These are phyloP conservation scores for Candida nonsorbophila DNA, from an alignment of 805 yeast species.

Conservation along the genomic window DNA sequence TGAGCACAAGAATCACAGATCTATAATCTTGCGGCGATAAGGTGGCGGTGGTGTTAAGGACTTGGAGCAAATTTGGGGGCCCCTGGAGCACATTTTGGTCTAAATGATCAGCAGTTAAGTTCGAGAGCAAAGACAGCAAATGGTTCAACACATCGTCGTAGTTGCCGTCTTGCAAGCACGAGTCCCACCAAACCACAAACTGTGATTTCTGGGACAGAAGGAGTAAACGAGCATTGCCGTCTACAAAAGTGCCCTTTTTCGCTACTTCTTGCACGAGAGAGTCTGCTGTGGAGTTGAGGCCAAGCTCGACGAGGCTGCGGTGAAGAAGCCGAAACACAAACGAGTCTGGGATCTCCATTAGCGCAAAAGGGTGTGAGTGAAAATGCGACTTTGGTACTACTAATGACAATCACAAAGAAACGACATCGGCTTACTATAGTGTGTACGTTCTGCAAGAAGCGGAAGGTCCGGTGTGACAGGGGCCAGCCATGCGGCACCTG, in stretches of 20 bases:
- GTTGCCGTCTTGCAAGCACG: constrained; percentile 4
- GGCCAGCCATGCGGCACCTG: constrained; percentile 33
- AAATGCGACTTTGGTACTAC: too few relatives aligned
- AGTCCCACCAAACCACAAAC: constrained; percentile 7
- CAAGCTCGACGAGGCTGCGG: constrained; percentile 8
- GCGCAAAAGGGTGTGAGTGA: too few relatives aligned
- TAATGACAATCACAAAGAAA: too few relatives aligned
- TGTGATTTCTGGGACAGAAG: constrained; percentile 5
- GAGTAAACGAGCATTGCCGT: neutral
- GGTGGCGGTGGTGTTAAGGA: too few relatives aligned
- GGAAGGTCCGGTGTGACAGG: constrained; percentile 35
- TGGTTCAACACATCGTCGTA: constrained; percentile 4
- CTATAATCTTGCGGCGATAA: too few relatives aligned
- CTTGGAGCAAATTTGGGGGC: too few relatives aligned
- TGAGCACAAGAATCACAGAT: constrained; percentile 8
- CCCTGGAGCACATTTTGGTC: constrained; percentile 2
- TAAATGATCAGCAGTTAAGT: neutral
- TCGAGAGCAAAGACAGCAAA: constrained; percentile 3
- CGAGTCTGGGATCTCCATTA: constrained; percentile 9
- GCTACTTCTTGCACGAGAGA: constrained; percentile 8
- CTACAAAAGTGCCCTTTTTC: constrained; percentile 6
- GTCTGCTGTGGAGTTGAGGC: constrained; percentile 7
- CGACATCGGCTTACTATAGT: constrained; percentile 26
- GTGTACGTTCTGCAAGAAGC: constrained; percentile 29
- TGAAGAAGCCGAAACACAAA: constrained; percentile 8